Percentiles rank a stretch among this genome's conserved stretches.
These are phyloP conservation scores for Phytopythium helicoides DNA, from an alignment of 352 stramenopile species.

Conservation along the genomic window DNA sequence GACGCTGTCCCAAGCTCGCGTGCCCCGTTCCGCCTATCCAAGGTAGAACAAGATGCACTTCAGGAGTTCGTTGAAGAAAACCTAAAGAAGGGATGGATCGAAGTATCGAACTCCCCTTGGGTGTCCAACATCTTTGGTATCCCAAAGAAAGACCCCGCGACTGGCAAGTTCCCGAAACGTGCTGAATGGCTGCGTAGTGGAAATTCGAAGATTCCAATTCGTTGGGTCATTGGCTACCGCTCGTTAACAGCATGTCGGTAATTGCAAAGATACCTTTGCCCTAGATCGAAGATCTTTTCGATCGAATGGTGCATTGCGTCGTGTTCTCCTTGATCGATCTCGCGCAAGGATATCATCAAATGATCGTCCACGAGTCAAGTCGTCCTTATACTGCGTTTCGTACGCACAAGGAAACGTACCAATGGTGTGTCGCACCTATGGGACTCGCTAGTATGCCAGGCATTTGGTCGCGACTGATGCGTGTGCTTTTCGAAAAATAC, in stretches of 20 bases:
- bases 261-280: constrained; percentile 11
- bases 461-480: constrained; percentile 39
- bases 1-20: constrained; percentile 10
- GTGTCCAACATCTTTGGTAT: constrained; percentile 24
- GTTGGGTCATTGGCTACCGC: constrained; percentile 16
- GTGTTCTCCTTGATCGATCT: constrained; percentile 23
- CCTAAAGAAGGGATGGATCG: constrained; percentile 16
- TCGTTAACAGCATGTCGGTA: constrained; percentile 8
- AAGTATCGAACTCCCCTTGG: constrained; percentile 21
- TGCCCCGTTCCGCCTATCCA: constrained; percentile 13
- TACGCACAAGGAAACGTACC: constrained; percentile 26
- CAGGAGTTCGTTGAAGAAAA: constrained; percentile 15
- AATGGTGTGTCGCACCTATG: constrained; percentile 44
- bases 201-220: constrained; percentile 9
- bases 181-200: constrained; percentile 13
- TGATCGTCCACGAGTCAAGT: constrained; percentile 9
- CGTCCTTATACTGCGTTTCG: constrained; percentile 33
- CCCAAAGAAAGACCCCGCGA: constrained; percentile 18
- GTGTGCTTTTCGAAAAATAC: constrained; percentile 21
- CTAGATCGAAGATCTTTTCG: constrained; percentile 15
- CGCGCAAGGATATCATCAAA: constrained; percentile 32
- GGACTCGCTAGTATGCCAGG: constrained; percentile 33
- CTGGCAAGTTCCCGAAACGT: too few relatives aligned
- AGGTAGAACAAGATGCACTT: too few relatives aligned
- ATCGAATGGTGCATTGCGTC: constrained; percentile 8